A percentile compares a stretch with the other conserved stretches of the same genome.
phyloP scores from a whole-genome alignment of 2,329 filamentous ascomycete genomes.

The Phaeosphaeriaceae sp. region DNA sequence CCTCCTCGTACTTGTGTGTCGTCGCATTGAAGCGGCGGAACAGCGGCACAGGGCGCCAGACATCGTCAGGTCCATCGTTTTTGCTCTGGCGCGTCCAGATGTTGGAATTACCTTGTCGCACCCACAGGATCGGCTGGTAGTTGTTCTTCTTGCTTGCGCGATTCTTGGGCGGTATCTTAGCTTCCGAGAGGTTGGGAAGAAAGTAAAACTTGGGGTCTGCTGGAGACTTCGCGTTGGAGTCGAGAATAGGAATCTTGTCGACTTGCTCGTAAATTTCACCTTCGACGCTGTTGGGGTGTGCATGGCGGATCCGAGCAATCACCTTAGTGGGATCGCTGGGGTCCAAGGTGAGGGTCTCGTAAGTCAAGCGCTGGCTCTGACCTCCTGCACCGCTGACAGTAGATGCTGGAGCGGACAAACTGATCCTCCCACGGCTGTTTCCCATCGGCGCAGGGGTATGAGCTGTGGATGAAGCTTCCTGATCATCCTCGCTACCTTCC shows the following conservation, averaged over 20 bases:
- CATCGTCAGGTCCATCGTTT: background rate
- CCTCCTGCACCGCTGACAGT: background rate
- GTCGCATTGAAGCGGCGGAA: slow-evolving; percentile 12
- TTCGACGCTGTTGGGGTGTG: background rate
- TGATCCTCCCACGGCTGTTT: background rate
- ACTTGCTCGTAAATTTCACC: background rate
- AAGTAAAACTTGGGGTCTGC: slow-evolving; percentile 1
- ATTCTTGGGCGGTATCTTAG: slow-evolving; percentile 1
- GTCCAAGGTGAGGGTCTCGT: background rate
- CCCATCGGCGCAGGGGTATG: background rate
- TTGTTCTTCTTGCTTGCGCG: slow-evolving; percentile 1
- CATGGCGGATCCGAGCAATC: background rate
- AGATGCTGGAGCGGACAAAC: background rate
- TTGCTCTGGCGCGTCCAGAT: slow-evolving; percentile 6
- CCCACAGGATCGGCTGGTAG: background rate
- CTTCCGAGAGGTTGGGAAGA: slow-evolving; percentile 8
- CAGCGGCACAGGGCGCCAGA: slow-evolving; percentile 8
- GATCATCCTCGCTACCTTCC: background rate
- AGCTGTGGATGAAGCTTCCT: background rate
- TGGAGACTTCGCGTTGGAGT: background rate
- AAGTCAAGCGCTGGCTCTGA: background rate
- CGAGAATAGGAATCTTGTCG: slow-evolving; percentile 1
- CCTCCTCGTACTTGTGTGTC: slow-evolving; percentile 10
- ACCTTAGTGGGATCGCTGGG: background rate
- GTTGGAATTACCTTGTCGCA: background rate